phyloP scores from a whole-genome alignment of 495 filamentous ascomycete genomes.

The Extremus antarcticus region DNA sequence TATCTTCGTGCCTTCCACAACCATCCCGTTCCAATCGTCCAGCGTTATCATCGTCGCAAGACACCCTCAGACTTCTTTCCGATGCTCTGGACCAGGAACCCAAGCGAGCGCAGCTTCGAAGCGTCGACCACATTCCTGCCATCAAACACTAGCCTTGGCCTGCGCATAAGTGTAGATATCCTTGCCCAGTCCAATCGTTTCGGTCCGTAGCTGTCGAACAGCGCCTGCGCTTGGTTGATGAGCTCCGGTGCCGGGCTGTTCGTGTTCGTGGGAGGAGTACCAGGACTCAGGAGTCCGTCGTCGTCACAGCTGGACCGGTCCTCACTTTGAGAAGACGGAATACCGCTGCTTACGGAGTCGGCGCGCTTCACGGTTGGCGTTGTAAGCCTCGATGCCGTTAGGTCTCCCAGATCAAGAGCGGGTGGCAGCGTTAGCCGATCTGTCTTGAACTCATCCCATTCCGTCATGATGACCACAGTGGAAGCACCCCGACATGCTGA shows the following conservation, averaged over 20 bases:
- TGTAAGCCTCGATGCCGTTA: not conserved
- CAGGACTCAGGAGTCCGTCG: not conserved
- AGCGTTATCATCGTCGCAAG: not conserved
- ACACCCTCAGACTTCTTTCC: constrained; percentile 23
- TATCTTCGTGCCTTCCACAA: too few relatives aligned
- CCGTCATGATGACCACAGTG: constrained; percentile 48
- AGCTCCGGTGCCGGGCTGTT: not conserved
- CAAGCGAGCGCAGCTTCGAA: constrained; percentile 43
- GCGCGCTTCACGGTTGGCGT: not conserved
- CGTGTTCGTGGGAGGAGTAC: not conserved
- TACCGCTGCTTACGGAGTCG: not conserved
- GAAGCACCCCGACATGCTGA: constrained; percentile 41
- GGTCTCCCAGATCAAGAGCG: not conserved
- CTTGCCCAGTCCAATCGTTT: constrained; percentile 42
- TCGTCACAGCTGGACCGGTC: constrained; percentile 3
- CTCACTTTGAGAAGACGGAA: constrained; percentile 4
- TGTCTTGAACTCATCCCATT: constrained; percentile 52
- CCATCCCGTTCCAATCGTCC: too few relatives aligned
- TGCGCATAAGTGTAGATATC: constrained; percentile 45
- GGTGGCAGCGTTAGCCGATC: constrained; percentile 7
- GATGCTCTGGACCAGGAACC: constrained; percentile 45
- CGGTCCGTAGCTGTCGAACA: not conserved
- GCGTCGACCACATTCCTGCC: constrained; percentile 54
- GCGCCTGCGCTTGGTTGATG: not conserved
- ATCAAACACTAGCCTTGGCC: constrained; percentile 62